phyloP scores from a whole-genome alignment of 371 early-diverging fungal species.

The Apophysomyces sp. region DNA sequence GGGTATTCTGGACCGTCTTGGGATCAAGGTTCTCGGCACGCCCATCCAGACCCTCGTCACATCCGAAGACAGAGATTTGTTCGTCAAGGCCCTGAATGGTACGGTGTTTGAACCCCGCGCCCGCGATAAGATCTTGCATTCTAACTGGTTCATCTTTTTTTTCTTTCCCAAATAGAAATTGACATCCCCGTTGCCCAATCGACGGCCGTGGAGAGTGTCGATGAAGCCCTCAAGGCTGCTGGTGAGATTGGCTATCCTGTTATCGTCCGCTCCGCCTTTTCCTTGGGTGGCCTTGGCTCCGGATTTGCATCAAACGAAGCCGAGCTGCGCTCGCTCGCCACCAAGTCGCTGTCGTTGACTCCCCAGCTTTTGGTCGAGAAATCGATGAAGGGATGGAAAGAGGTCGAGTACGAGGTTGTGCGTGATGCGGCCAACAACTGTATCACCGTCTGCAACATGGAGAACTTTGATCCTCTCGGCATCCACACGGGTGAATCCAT shows the following conservation, averaged over 20 bases:
- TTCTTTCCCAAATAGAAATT: slow-evolving; percentile 54
- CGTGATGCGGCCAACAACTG: slow-evolving; percentile 94
- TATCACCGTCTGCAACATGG: slow-evolving; percentile 98
- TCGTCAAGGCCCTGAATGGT: slow-evolving; percentile 84
- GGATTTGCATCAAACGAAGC: slow-evolving; percentile 86
- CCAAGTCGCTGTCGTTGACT: slow-evolving; percentile 76
- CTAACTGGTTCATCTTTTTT: slow-evolving; percentile 16
- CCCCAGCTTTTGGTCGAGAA: slow-evolving; percentile 91
- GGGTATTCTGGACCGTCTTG: slow-evolving; percentile 74
- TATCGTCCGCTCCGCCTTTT: slow-evolving; percentile 90
- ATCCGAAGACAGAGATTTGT: slow-evolving; percentile 93
- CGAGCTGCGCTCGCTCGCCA: slow-evolving; percentile 72
- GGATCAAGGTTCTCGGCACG: slow-evolving; percentile 91
- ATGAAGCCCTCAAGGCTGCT: slow-evolving; percentile 85
- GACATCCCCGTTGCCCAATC: slow-evolving; percentile 87
- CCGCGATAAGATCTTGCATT: slow-evolving; percentile 1
- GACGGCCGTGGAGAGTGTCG: slow-evolving; percentile 75
- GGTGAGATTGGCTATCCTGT: slow-evolving; percentile 87
- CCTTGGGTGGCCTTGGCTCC: slow-evolving; percentile 95
- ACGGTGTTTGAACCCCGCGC: slow-evolving; percentile 15
- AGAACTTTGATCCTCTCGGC: slow-evolving; percentile 96
- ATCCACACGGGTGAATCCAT: slow-evolving; percentile 97
- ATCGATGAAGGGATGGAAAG: slow-evolving; percentile 98
- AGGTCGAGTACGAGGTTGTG: slow-evolving; percentile 97
- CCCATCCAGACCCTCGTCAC: slow-evolving; percentile 87